Percentiles rank a stretch among this genome's conserved stretches.
Evolutionary conservation across 2,329 filamentous ascomycete genomes (phyloP).

Genomic region (Aspergillus versicolor): DNA sequence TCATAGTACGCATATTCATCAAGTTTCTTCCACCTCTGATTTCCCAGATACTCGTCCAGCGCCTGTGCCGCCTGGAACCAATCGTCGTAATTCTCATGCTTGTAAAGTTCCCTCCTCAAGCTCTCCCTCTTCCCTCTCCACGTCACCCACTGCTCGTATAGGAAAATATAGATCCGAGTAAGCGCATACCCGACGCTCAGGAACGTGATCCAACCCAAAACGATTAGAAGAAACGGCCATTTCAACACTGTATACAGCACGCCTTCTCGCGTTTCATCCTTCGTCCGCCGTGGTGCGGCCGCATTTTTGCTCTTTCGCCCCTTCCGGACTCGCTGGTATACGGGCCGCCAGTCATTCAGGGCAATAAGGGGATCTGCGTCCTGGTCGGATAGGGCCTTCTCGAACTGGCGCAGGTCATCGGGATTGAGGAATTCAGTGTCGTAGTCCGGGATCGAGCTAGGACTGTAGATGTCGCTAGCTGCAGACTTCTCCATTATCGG

Average conservation of each 20-base stretch:
- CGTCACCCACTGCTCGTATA: conserved; percentile 87
- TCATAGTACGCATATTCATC: conserved; percentile 79
- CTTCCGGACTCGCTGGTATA: conserved; percentile 68
- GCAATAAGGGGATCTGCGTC: conserved; percentile 78
- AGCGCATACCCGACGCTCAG: conserved; percentile 73
- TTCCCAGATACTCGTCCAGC: conserved; percentile 78
- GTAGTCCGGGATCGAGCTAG: conserved; percentile 71
- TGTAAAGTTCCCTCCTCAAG: conserved; percentile 69
- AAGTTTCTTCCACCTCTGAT: conserved; percentile 52
- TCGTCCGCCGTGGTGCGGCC: conserved; percentile 54
- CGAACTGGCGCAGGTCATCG: conserved; percentile 74
- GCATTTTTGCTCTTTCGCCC: conserved; percentile 14
- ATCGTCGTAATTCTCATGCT: conserved; percentile 72
- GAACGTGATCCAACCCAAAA: conserved; percentile 75
- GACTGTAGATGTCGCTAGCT: conserved; percentile 60
- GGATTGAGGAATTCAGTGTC: conserved; percentile 73
- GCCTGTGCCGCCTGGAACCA: conserved; percentile 79
- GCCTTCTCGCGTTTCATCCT: conserved; percentile 92
- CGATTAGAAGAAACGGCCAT: conserved; percentile 82
- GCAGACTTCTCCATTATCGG: conserved; percentile 24
- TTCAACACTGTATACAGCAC: conserved; percentile 86
- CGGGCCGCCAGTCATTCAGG: conserved; percentile 92
- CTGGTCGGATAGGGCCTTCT: conserved; percentile 76
- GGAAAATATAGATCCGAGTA: conserved; percentile 83
- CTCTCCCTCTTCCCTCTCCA: conserved; percentile 79